Percentiles rank a stretch among this genome's conserved stretches.
Evolutionary conservation across 345 rosid species (phyloP).

Genomic region (Camelina sativa): DNA sequence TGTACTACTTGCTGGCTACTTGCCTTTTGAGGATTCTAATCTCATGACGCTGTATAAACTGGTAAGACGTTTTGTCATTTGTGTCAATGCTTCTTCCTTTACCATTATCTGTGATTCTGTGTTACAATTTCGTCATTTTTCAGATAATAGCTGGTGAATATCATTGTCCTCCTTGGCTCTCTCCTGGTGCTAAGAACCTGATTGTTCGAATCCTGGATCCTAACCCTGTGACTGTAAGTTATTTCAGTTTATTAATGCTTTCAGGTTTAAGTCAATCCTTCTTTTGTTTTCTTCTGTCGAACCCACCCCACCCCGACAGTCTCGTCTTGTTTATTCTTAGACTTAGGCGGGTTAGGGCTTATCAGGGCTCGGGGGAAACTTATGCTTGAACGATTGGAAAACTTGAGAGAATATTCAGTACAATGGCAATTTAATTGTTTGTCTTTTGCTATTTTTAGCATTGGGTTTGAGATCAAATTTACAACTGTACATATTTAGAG

Average conservation of each 20-base stretch:
- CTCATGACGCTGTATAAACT: constrained; percentile 81
- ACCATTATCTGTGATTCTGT: constrained; percentile 16
- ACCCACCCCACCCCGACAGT: background rate
- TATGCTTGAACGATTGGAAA: background rate
- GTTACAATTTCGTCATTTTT: constrained; percentile 29
- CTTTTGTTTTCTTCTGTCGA: constrained; percentile 17
- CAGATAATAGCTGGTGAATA: constrained; percentile 90
- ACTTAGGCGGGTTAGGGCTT: background rate
- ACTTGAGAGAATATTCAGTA: background rate
- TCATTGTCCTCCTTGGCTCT: constrained; percentile 91
- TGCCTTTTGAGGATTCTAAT: constrained; percentile 93
- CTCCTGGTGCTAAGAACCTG: constrained; percentile 85
- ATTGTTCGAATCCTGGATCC: constrained; percentile 90
- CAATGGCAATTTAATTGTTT: constrained; percentile 3
- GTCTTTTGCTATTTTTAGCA: background rate
- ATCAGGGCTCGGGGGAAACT: background rate
- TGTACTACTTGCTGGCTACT: constrained; percentile 96
- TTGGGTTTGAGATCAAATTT: background rate
- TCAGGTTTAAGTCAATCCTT: constrained; percentile 24
- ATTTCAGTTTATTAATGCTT: constrained; percentile 1
- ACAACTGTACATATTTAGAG: background rate
- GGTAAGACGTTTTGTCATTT: constrained; percentile 52
- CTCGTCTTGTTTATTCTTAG: constrained; percentile 5
- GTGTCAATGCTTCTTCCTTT: constrained; percentile 8
- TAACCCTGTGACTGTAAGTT: constrained; percentile 79